Conservation (phyloP, 352 stramenopile species). For the Saprolegnia diclina region DNA sequence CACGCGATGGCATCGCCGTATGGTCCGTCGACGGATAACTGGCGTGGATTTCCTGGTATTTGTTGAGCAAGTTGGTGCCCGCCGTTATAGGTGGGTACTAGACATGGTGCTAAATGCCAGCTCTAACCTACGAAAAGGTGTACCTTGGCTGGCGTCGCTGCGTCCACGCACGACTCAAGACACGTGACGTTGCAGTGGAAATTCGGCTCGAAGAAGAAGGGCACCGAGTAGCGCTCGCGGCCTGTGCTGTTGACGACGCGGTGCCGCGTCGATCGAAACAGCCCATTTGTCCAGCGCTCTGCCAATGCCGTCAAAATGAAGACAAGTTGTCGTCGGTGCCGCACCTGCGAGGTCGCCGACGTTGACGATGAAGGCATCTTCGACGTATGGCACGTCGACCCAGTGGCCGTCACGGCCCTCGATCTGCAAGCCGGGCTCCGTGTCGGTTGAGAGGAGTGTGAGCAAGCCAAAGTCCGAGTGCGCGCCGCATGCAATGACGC, state of each 20-base stretch:
- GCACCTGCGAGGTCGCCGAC: conserved; percentile 25
- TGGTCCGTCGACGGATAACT: not conserved
- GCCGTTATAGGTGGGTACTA: conserved; percentile 57
- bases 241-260: conserved; percentile 57
- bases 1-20: not conserved
- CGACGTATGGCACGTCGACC: conserved; percentile 54
- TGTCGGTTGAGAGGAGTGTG: conserved; percentile 60
- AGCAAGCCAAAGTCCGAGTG: conserved; percentile 68
- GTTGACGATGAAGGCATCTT: conserved; percentile 38
- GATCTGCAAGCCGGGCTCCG: conserved; percentile 54
- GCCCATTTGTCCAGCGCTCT: conserved; percentile 29
- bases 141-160: conserved; percentile 40
- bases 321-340: not conserved
- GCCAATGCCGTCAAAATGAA: not conserved
- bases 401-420: conserved; percentile 40
- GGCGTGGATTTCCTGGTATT: conserved; percentile 64
- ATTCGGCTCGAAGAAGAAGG: conserved; percentile 75
- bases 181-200: conserved; percentile 59
- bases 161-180: conserved; percentile 53
- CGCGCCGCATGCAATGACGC: conserved; percentile 66
- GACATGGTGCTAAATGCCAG: not conserved
- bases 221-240: conserved; percentile 62
- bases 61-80: conserved; percentile 64
- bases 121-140: not conserved
- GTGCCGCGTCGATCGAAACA: conserved; percentile 33